Evolutionary conservation across 2,329 filamentous ascomycete genomes (phyloP).

Genomic region (Sporothrix inflata): DNA sequence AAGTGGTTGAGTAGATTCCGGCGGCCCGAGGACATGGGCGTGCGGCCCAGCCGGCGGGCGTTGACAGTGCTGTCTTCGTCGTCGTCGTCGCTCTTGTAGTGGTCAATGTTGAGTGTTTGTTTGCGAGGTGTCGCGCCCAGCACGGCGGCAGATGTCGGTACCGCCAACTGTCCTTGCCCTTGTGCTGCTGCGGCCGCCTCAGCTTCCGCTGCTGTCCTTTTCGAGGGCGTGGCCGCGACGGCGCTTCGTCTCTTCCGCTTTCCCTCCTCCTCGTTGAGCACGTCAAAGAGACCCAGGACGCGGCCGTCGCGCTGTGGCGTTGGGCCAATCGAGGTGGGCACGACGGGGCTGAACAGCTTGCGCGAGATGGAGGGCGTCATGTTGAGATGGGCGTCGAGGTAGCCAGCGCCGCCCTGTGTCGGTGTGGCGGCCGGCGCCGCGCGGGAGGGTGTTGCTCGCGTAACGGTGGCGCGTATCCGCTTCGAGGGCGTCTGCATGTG

Average conservation of each 20-base stretch:
- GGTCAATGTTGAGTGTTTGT: conserved; percentile 37
- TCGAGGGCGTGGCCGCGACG: conserved; percentile 49
- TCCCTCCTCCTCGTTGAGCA: conserved; percentile 57
- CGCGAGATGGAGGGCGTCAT: conserved; percentile 61
- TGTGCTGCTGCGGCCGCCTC: conserved; percentile 40
- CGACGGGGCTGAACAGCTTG: conserved; percentile 62
- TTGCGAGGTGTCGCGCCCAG: conserved; percentile 53
- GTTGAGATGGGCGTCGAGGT: conserved; percentile 37
- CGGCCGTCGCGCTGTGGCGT: conserved; percentile 80
- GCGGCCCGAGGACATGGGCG: conserved; percentile 61
- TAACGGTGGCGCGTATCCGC: conserved; percentile 10
- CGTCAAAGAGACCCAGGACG: conserved; percentile 76
- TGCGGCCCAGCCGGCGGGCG: conserved; percentile 46
- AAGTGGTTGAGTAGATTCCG: conserved; percentile 60
- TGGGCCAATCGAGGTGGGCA: conserved; percentile 69
- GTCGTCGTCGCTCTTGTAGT: conserved; percentile 31
- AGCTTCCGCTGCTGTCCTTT: conserved; percentile 37
- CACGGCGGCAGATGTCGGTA: conserved; percentile 29
- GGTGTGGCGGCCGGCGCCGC: not conserved
- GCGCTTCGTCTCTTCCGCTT: conserved; percentile 34
- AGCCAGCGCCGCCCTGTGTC: not conserved
- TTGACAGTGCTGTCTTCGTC: conserved; percentile 38
- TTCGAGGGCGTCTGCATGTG: conserved; percentile 51
- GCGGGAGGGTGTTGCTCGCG: conserved; percentile 38
- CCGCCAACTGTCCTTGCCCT: not conserved